Evolutionary conservation across 2,329 filamentous ascomycete species (phyloP), one percentile per base, ranked within the genome.

Genomic region (Magnaporthales sp.): DNA sequence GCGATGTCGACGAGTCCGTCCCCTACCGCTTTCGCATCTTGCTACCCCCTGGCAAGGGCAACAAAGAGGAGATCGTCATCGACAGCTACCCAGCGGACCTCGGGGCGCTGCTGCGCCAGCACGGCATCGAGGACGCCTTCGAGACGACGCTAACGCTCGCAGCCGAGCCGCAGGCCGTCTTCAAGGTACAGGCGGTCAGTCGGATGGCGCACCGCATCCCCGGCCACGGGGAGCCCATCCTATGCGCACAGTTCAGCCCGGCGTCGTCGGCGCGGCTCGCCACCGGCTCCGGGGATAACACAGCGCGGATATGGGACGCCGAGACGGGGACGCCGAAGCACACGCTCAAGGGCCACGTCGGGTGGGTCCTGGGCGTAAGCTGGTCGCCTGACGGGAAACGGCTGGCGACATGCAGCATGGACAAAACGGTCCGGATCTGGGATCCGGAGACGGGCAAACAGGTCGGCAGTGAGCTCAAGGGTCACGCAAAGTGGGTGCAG

Each of bases 251-350:
- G 54, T 98, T 97, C 77, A 95, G 91, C 0, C 94, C 94, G 0
- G 84, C 86, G 51, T 88, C 86, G 7, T 94, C 91, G 29, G 87
- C 88, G 11, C 84, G 89, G 67, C 84, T 97, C 77, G 93, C 93
- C 0, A 97, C 92, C 1, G 95, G 94, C 0, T 63, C 60, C 13
- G 95, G 95, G 62, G 95, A 99, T 74, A 90, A 90, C 71, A 97
- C 93, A 1, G 94, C 93, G 0, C 83, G 94, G 67, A 89, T 98
- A 79, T 97, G 92, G 92, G 93, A 99, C 73, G 93, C 92, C 63
- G 92, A 97, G 73, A 97, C 93, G 0, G 93, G 93, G 63, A 97
- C 93, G 11, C 93, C 93, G 0, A 86, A 92, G 68, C 86, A 91
- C 77, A 98, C 93, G 0, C 79, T 98, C 63, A 90, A 92, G 72